Percentiles rank a stretch among this genome's conserved stretches.
Conservation (phyloP, 495 filamentous ascomycete genomes). For the Daldinia concentrica region DNA sequence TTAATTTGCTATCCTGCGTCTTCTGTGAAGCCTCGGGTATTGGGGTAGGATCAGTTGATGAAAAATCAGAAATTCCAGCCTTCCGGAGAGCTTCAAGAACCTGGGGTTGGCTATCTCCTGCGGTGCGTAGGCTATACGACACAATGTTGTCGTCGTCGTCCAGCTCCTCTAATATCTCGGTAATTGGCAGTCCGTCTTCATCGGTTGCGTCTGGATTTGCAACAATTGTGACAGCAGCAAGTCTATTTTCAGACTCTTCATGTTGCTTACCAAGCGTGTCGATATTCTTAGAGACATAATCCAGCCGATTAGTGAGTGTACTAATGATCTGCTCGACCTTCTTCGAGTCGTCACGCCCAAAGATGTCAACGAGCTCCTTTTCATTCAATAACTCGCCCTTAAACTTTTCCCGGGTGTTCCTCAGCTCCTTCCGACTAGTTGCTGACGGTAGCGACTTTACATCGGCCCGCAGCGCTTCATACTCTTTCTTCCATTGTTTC, state of each 20-base stretch:
- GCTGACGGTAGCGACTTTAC: slow-evolving; percentile 65
- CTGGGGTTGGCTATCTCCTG: slow-evolving; percentile 68
- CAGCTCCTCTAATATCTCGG: slow-evolving; percentile 89
- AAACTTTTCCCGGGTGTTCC: slow-evolving; percentile 52
- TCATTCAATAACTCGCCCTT: slow-evolving; percentile 55
- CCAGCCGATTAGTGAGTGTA: slow-evolving; percentile 77
- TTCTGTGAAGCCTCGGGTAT: slow-evolving; percentile 24
- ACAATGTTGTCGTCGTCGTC: slow-evolving; percentile 92
- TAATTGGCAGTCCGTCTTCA: slow-evolving; percentile 76
- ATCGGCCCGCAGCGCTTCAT: slow-evolving; percentile 86
- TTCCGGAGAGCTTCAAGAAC: slow-evolving; percentile 74
- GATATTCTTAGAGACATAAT: slow-evolving; percentile 88
- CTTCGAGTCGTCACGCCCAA: slow-evolving; percentile 62
- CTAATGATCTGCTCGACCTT: slow-evolving; percentile 69
- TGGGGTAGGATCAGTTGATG: slow-evolving; percentile 15
- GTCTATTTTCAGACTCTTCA: slow-evolving; percentile 70
- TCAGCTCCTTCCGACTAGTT: slow-evolving; percentile 62
- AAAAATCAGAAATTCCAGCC: slow-evolving; percentile 68
- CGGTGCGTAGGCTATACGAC: slow-evolving; percentile 65
- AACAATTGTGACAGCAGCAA: slow-evolving; percentile 61
- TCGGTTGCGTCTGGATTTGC: slow-evolving; percentile 59
- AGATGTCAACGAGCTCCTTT: slow-evolving; percentile 70
- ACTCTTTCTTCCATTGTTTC: slow-evolving; percentile 90
- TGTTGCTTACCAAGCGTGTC: slow-evolving; percentile 73
- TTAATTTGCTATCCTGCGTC: background rate